Conservation (phyloP, 1,139 yeast genomes). For the Saccharomycopsis crataegensis region DNA sequence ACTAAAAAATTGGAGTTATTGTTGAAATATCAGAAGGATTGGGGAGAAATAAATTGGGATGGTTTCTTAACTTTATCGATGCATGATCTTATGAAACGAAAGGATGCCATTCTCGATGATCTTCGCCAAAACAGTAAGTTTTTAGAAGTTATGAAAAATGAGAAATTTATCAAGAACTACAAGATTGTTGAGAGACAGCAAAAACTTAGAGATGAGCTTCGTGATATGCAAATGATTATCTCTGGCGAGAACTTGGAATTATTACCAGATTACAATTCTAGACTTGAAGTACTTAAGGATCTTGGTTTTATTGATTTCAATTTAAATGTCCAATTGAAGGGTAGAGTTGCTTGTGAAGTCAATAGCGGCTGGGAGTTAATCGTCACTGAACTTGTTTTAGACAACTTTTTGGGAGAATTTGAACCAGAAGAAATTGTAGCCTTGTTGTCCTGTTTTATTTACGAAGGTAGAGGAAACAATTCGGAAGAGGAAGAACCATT, state of each 20-base stretch:
- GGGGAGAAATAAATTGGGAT: conserved; percentile 40
- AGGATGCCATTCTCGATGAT: conserved; percentile 33
- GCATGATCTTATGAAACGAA: conserved; percentile 44
- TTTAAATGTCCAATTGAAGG: conserved; percentile 76
- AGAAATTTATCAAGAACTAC: conserved; percentile 43
- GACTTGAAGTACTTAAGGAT: conserved; percentile 66
- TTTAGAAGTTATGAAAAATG: conserved; percentile 28
- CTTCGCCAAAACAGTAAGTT: conserved; percentile 28
- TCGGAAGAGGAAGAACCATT: conserved; percentile 43
- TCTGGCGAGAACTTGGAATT: conserved; percentile 86
- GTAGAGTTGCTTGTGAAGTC: conserved; percentile 80
- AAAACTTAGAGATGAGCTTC: conserved; percentile 44
- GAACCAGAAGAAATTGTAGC: conserved; percentile 97
- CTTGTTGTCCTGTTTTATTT: conserved; percentile 80
- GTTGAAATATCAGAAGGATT: conserved; percentile 36
- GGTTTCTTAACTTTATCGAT: conserved; percentile 42
- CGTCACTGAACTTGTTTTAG: conserved; percentile 79
- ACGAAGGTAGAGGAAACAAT: conserved; percentile 57
- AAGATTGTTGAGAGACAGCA: conserved; percentile 41
- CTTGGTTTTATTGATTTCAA: conserved; percentile 71
- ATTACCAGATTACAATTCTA: conserved; percentile 88
- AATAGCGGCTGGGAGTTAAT: conserved; percentile 89
- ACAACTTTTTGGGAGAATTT: conserved; percentile 86
- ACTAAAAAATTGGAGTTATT: conserved; percentile 36
- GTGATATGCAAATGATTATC: conserved; percentile 49